Evolutionary conservation across 495 filamentous ascomycete species (phyloP).

Genomic region (Hypoxylon crocopeplum): DNA sequence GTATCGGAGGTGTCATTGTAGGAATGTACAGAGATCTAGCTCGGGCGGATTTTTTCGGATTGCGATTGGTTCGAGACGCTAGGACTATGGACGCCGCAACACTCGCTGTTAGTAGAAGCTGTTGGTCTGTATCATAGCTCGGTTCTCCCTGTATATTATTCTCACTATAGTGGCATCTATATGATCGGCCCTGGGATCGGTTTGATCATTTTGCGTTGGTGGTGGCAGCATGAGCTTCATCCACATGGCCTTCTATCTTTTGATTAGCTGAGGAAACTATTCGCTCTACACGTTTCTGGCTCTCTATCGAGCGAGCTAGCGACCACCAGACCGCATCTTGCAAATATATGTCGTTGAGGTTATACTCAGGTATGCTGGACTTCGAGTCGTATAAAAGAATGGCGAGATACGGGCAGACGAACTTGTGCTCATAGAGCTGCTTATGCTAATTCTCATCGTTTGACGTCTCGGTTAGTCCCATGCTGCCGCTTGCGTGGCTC

Average conservation of each 20-base stretch:
- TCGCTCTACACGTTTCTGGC: background rate
- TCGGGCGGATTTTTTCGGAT: background rate
- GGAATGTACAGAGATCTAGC: background rate
- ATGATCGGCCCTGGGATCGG: slow-evolving; percentile 29
- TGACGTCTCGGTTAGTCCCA: slow-evolving; percentile 15
- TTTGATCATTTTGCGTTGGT: slow-evolving; percentile 14
- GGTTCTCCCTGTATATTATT: slow-evolving; percentile 1
- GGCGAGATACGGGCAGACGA: background rate
- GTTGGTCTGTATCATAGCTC: background rate
- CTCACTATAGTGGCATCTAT: slow-evolving; percentile 14
- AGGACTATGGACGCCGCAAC: too few relatives aligned
- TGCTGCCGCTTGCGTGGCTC: slow-evolving; percentile 17
- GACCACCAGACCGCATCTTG: background rate
- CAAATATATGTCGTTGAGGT: background rate
- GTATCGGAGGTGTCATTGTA: slow-evolving; percentile 6
- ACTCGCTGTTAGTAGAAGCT: too few relatives aligned
- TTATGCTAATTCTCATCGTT: background rate
- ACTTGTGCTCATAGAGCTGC: background rate
- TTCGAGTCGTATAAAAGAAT: background rate
- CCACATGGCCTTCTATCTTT: slow-evolving; percentile 9
- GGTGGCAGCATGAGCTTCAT: background rate
- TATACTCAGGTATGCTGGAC: background rate
- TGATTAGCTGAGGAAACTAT: slow-evolving; percentile 2
- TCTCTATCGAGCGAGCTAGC: background rate
- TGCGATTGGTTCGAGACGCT: background rate